Percentiles rank a stretch among this genome's conserved stretches.
phyloP scores from a whole-genome alignment of 495 filamentous ascomycete species.

The Evernia prunastri region DNA sequence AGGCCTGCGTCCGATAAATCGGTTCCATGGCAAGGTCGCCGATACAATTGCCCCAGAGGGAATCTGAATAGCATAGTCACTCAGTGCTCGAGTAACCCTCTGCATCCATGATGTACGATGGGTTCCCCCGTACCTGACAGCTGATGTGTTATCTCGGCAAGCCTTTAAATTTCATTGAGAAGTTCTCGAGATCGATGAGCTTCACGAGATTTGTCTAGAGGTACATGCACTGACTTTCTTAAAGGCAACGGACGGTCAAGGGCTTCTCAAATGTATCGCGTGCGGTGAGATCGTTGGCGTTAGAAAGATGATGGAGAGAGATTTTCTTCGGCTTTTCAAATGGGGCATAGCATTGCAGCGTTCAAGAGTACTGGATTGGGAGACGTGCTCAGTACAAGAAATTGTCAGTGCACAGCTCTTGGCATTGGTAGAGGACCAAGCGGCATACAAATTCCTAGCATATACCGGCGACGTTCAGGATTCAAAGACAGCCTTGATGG shows the following conservation, averaged over 20 bases:
- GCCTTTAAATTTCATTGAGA: conserved; percentile 25
- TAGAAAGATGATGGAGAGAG: conserved; percentile 35
- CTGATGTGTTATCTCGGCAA: conserved; percentile 1
- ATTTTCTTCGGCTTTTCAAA: conserved; percentile 46
- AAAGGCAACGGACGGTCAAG: conserved; percentile 18
- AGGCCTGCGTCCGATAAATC: conserved; percentile 47
- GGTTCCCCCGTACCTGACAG: conserved; percentile 11
- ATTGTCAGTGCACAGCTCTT: conserved; percentile 47
- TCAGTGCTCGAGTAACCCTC: conserved; percentile 13
- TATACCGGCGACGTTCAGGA: conserved; percentile 31
- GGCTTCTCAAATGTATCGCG: conserved; percentile 34
- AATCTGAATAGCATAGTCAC: conserved; percentile 4
- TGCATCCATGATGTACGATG: conserved; percentile 11
- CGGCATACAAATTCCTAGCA: conserved; percentile 42
- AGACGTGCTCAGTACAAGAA: conserved; percentile 43
- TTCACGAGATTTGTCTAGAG: conserved; percentile 23
- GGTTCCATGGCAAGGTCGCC: conserved; percentile 59
- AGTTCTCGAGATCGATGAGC: conserved; percentile 15
- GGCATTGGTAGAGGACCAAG: conserved; percentile 45
- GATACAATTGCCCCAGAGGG: conserved; percentile 89
- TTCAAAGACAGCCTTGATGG: conserved; percentile 37
- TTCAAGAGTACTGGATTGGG: conserved; percentile 26
- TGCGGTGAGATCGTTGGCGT: conserved; percentile 43
- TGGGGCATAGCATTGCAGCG: conserved; percentile 37
- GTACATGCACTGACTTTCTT: conserved; percentile 25